phyloP scores from a whole-genome alignment of 176 grass and related monocot species.

The Coix lacrymajobi region DNA sequence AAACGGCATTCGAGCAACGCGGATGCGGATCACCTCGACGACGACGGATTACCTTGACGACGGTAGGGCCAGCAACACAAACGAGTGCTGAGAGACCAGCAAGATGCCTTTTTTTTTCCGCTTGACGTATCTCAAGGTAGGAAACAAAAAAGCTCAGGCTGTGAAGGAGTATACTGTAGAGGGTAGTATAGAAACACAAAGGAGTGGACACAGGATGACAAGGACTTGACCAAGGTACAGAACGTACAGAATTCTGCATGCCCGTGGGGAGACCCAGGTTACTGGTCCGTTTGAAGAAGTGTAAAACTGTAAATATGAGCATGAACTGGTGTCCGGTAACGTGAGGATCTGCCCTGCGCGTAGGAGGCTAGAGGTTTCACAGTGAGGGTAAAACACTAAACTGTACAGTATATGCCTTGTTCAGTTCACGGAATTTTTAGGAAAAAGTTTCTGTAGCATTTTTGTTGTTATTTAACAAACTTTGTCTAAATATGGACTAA shows the following conservation, averaged over 20 bases:
- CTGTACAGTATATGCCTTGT: too few species aligned
- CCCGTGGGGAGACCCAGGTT: background rate
- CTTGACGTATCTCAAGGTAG: background rate
- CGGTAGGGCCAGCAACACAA: slow-evolving; percentile 7
- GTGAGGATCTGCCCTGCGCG: background rate
- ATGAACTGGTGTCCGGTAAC: background rate
- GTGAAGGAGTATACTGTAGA: background rate
- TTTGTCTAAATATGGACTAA: too few species aligned
- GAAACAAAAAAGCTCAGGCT: background rate
- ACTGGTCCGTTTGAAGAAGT: background rate
- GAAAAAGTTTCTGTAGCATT: too few species aligned
- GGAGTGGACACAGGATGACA: slow-evolving; percentile 9
- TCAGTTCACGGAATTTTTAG: too few species aligned
- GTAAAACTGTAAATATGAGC: background rate
- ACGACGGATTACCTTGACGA: slow-evolving; percentile 36
- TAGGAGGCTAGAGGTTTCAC: background rate
- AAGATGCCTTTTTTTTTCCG: background rate
- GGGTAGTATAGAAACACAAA: background rate
- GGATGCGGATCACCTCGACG: slow-evolving; percentile 33
- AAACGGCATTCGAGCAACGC: slow-evolving; percentile 44
- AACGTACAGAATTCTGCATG: background rate
- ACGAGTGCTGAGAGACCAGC: background rate
- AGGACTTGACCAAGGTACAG: background rate
- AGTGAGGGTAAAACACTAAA: background rate
- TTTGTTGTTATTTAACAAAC: too few species aligned